Evolutionary conservation across 192 early-diverging fungal species (phyloP).

Genomic region (Pilaira anomala): DNA sequence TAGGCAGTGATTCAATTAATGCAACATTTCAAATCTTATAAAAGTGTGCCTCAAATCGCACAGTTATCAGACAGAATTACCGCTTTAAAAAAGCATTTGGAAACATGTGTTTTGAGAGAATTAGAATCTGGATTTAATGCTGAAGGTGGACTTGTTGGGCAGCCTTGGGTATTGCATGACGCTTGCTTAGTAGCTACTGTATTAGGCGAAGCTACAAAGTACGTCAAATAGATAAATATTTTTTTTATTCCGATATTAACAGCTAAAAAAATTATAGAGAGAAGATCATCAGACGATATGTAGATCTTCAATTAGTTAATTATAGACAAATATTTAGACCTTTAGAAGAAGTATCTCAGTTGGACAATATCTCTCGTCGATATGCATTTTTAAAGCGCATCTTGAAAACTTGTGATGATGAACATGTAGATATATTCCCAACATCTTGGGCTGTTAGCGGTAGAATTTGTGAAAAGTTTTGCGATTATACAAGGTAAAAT

Average conservation of each 20-base stretch:
- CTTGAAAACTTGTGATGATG: constrained; percentile 88
- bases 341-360: constrained; percentile 68
- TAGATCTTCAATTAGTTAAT: constrained; percentile 74
- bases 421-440: constrained; percentile 81
- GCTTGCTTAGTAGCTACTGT: constrained; percentile 78
- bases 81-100: constrained; percentile 60
- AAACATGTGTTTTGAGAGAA: constrained; percentile 62
- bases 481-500: constrained; percentile 74
- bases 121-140: constrained; percentile 72
- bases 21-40: constrained; percentile 71
- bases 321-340: constrained; percentile 81
- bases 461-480: constrained; percentile 70
- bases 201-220: constrained; percentile 62
- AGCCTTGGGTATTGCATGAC: constrained; percentile 56
- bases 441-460: constrained; percentile 73
- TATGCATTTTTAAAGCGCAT: constrained; percentile 92
- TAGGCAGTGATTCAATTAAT: constrained; percentile 75
- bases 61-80: constrained; percentile 60
- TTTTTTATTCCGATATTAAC: background rate
- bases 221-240: constrained; percentile 12
- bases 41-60: constrained; percentile 73
- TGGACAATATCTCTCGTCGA: constrained; percentile 81
- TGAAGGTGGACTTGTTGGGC: constrained; percentile 56
- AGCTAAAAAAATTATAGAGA: too few relatives aligned
- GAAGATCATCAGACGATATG: constrained; percentile 75